Evolutionary conservation across 2,329 filamentous ascomycete genomes (phyloP).

Genomic region (Ustilaginoidea virens): DNA sequence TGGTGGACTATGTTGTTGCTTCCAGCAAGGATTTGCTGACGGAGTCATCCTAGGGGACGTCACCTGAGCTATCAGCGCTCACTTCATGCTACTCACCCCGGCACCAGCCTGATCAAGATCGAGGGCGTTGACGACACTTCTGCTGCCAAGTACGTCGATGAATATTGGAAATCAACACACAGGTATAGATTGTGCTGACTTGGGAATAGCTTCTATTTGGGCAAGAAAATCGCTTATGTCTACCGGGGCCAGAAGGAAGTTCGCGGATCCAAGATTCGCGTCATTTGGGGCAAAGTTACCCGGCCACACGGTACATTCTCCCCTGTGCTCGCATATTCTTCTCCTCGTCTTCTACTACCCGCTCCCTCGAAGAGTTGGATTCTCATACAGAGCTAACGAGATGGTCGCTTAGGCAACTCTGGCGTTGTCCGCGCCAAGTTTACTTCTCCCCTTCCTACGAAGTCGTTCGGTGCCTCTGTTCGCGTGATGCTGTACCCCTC

Average conservation of each 20-base stretch:
- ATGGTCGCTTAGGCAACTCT: conserved; percentile 60
- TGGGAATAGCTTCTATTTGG: conserved; percentile 67
- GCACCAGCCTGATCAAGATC: conserved; percentile 93
- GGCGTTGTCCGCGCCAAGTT: conserved; percentile 97
- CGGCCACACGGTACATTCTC: conserved; percentile 67
- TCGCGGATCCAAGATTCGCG: conserved; percentile 93
- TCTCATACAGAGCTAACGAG: conserved; percentile 2
- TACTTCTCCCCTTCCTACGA: conserved; percentile 85
- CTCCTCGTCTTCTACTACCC: too few species aligned
- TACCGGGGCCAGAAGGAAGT: conserved; percentile 93
- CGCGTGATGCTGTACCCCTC: conserved; percentile 97
- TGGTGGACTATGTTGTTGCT: background rate
- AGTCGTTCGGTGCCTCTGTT: conserved; percentile 91
- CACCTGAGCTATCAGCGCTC: conserved; percentile 96
- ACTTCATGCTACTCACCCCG: conserved; percentile 81
- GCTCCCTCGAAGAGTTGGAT: too few species aligned
- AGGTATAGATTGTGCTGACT: conserved; percentile 7
- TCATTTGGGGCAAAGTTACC: conserved; percentile 99
- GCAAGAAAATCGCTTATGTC: conserved; percentile 98
- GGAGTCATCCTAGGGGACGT: conserved; percentile 54
- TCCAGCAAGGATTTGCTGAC: conserved; percentile 14
- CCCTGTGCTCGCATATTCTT: background rate
- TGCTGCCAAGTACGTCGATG: conserved; percentile 60
- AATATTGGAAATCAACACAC: background rate
- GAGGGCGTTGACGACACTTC: conserved; percentile 89